Conservation (phyloP, 2,329 filamentous ascomycete species). For the Colletotrichum sp. region DNA sequence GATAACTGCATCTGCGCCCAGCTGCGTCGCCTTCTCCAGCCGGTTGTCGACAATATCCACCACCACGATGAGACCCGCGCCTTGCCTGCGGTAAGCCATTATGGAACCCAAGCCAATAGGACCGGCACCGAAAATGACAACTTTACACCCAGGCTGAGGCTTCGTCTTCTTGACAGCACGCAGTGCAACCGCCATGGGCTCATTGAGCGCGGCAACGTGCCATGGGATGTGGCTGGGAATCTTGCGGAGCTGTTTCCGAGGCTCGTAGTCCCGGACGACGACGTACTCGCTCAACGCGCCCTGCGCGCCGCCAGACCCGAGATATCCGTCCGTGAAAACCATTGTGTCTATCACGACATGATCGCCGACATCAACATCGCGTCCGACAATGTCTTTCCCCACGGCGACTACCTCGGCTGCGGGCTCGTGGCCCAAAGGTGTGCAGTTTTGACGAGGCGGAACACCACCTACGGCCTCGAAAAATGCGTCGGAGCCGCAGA, state of each 20-base stretch:
- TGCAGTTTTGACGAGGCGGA: background rate
- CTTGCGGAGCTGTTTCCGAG: background rate
- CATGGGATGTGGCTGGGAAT: background rate
- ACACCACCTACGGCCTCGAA: background rate
- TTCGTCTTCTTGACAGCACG: background rate
- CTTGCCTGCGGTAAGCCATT: background rate
- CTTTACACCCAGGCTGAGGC: background rate
- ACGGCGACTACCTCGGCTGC: background rate
- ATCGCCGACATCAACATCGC: background rate
- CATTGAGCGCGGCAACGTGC: background rate
- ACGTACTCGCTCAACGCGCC: constrained; percentile 1
- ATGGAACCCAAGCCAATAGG: background rate
- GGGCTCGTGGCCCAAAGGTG: background rate
- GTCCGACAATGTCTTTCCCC: background rate
- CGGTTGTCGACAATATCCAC: background rate
- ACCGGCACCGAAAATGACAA: background rate
- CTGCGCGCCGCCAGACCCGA: background rate
- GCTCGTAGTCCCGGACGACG: background rate
- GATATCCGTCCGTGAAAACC: background rate
- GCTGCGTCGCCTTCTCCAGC: background rate
- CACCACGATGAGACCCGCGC: background rate
- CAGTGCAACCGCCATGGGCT: constrained; percentile 1
- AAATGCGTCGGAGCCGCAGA: background rate
- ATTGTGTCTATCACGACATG: background rate
- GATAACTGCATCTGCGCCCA: background rate